These are phyloP conservation scores for Saccharomycopsis babjevae DNA, from an alignment of 805 yeast species.

Conservation along the genomic window DNA sequence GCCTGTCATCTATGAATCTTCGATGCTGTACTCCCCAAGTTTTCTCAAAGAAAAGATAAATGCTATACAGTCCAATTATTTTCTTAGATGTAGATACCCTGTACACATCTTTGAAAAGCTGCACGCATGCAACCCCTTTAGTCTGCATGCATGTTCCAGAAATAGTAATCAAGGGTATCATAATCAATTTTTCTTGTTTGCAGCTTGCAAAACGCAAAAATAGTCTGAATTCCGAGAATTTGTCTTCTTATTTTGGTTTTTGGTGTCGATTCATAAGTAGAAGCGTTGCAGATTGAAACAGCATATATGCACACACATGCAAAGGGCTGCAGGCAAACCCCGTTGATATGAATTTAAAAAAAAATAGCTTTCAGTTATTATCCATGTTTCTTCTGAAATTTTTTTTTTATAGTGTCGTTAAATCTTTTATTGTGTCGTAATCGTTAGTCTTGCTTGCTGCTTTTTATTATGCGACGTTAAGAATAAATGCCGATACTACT, in stretches of 20 bases:
- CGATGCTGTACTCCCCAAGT: no score
- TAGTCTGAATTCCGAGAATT: neutral
- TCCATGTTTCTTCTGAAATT: neutral
- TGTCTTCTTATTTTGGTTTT: neutral
- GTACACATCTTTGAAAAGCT: neutral
- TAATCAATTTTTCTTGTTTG: neutral
- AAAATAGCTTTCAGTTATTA: neutral
- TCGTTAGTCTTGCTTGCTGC: neutral
- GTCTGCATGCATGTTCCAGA: neutral
- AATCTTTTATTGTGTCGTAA: neutral
- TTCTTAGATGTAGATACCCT: neutral
- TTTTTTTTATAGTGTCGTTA: neutral
- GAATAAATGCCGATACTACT: no score
- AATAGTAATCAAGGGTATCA: neutral
- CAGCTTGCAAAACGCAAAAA: neutral
- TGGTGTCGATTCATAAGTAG: neutral
- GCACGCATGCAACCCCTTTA: neutral
- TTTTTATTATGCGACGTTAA: no score
- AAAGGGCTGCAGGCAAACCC: neutral
- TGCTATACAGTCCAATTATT: neutral
- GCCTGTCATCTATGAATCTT: no score
- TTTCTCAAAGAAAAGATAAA: no score
- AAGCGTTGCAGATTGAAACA: neutral
- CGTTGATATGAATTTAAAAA: neutral
- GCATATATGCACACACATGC: neutral